Conservation (phyloP, 345 rosid genomes). For the Physaria fendleri region DNA sequence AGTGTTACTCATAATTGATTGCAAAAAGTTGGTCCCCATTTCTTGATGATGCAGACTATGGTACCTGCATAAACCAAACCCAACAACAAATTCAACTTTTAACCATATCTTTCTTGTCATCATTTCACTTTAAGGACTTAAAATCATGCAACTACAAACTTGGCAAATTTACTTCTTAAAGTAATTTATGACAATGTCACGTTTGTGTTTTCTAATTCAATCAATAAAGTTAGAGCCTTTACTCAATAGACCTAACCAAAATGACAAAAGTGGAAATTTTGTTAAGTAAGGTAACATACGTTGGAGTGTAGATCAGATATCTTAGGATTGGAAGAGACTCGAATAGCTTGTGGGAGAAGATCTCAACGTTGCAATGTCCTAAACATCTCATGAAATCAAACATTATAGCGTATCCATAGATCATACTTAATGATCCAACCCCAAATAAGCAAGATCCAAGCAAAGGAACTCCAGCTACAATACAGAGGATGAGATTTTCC, state of each 20-base stretch:
- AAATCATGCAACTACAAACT: too few species aligned
- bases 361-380: slow-evolving; percentile 81
- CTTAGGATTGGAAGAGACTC: slow-evolving; percentile 51
- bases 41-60: slow-evolving; percentile 81
- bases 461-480: slow-evolving; percentile 61
- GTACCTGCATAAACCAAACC: slow-evolving; percentile 44
- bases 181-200: slow-evolving; percentile 13
- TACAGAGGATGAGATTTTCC: slow-evolving; percentile 54
- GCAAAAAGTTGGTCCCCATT: slow-evolving; percentile 54
- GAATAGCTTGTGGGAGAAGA: slow-evolving; percentile 56
- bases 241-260: slow-evolving; percentile 3
- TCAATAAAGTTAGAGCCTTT: slow-evolving; percentile 1
- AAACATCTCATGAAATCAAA: slow-evolving; percentile 79
- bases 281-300: slow-evolving; percentile 36
- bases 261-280: neutral
- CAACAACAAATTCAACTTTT: slow-evolving; percentile 6
- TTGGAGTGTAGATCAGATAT: slow-evolving; percentile 78
- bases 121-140: too few species aligned
- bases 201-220: slow-evolving; percentile 19
- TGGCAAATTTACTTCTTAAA: neutral
- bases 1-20: slow-evolving; percentile 8
- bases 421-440: slow-evolving; percentile 49
- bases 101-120: too few species aligned
- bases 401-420: slow-evolving; percentile 48
- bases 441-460: slow-evolving; percentile 57